Evolutionary conservation across 2,329 filamentous ascomycete genomes (phyloP).

Genomic region (Phyllosticta citrichinensis): DNA sequence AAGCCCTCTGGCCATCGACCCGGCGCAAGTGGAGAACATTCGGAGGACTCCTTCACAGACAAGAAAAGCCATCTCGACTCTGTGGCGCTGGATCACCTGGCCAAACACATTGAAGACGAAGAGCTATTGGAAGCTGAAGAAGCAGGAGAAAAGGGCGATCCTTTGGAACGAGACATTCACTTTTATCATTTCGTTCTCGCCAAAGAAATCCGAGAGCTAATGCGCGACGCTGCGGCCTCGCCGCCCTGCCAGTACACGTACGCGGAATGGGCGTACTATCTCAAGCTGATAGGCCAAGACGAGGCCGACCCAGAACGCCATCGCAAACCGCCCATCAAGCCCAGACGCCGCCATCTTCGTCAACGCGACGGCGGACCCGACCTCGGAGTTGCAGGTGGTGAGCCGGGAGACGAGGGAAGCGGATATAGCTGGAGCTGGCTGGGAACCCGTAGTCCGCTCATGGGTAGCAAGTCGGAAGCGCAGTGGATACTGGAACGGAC

Average conservation of each 20-base stretch:
- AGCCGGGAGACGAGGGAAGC: conserved; percentile 16
- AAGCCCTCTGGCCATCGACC: background rate
- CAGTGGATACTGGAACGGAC: conserved; percentile 65
- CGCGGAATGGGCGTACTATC: conserved; percentile 30
- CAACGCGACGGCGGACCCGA: background rate
- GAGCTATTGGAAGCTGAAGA: conserved; percentile 32
- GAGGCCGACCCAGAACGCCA: conserved; percentile 31
- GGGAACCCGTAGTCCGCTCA: conserved; percentile 56
- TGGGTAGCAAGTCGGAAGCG: conserved; percentile 57
- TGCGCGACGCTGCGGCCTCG: conserved; percentile 30
- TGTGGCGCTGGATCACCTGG: background rate
- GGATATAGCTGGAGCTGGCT: conserved; percentile 68
- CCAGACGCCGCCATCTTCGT: conserved; percentile 10
- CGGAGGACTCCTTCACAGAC: conserved; percentile 11
- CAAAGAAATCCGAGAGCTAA: conserved; percentile 34
- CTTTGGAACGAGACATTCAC: conserved; percentile 37
- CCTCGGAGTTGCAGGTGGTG: conserved; percentile 20
- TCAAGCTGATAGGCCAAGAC: conserved; percentile 28
- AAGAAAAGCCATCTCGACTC: conserved; percentile 3
- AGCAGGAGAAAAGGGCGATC: conserved; percentile 33
- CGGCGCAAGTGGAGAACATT: background rate
- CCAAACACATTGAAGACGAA: conserved; percentile 15
- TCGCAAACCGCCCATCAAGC: conserved; percentile 18
- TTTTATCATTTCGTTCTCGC: conserved; percentile 42
- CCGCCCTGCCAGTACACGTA: conserved; percentile 32